Evolutionary conservation across 345 rosid species (phyloP), one percentile per base, ranked within the genome.

Genomic region (Anastatica hierochuntica): DNA sequence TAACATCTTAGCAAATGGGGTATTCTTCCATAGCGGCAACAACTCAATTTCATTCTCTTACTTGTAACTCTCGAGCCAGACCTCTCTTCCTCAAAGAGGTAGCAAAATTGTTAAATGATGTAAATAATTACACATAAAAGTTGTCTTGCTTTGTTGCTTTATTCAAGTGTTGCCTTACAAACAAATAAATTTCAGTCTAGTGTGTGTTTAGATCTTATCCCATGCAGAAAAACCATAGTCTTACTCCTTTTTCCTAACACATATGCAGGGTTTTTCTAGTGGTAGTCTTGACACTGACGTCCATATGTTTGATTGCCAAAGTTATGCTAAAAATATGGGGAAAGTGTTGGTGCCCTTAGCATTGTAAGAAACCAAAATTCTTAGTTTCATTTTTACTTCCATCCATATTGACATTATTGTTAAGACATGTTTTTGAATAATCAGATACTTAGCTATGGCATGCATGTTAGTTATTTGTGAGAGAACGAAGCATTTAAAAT

Each of bases 321-420:
- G 88, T 63, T 83, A 75, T 70, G 84, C 83, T 10, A 84, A 84
- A 72, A 84, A 75, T 46, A 81, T 84, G 88, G 81, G 43, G 92
- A 83, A 67, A 88, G 88, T 60, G 83, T 80, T 60, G 92, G 92
- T 14, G 92, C 88, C 30, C 79, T 83, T 40, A 83, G 83, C 76
- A 78, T 83, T 71, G 92, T 83, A 77, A 76, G 84, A 33, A 60
- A 35, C 44, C 36, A 24, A 56, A 29, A 58, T 42, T 69, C 41
- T 54, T 39, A 2, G 3, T 30, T 58, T 58, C 48, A 19, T 29
- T 1, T 58, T 51, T 37, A 53, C 42, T 43, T 43, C 48, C 33
- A 47, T 71, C 42, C 9, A 31, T 19, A 20, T 33, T 51, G 30
- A 53, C 35, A 45, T 44, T n/a, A 45, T 36, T 6, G 18, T 58